Percentiles rank a stretch among this genome's conserved stretches.
Evolutionary conservation across 2,329 filamentous ascomycete genomes (phyloP).

Genomic region (Aspergillus jensenii): DNA sequence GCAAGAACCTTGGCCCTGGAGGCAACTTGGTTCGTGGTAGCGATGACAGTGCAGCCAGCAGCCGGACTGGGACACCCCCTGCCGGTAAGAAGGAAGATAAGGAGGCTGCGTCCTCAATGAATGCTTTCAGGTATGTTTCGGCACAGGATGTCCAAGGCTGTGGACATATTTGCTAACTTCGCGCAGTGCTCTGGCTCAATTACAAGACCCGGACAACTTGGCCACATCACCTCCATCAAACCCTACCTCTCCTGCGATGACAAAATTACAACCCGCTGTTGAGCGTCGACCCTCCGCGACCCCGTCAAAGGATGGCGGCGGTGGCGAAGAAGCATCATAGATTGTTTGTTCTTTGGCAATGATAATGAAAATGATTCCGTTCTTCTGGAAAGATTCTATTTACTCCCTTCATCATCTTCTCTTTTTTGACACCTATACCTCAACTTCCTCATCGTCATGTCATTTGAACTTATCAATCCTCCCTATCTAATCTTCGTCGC

Average conservation of each 20-base stretch:
- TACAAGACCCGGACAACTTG: constrained; percentile 48
- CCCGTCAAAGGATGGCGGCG: constrained; percentile 40
- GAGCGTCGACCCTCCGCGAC: constrained; percentile 46
- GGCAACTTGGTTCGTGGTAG: constrained; percentile 69
- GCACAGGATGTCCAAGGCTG: background rate
- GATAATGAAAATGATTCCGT: constrained; percentile 38
- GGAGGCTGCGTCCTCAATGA: constrained; percentile 68
- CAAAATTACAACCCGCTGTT: constrained; percentile 47
- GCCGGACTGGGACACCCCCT: constrained; percentile 84
- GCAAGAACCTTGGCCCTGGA: constrained; percentile 69
- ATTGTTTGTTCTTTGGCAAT: constrained; percentile 36
- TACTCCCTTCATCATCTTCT: constrained; percentile 5
- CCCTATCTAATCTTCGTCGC: constrained; percentile 22
- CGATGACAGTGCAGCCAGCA: constrained; percentile 85
- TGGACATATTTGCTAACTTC: constrained; percentile 12
- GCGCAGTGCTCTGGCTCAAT: constrained; percentile 46
- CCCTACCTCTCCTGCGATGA: constrained; percentile 47
- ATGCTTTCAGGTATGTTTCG: constrained; percentile 83
- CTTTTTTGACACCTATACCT: constrained; percentile 17
- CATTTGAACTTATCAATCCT: constrained; percentile 20
- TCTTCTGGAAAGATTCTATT: constrained; percentile 37
- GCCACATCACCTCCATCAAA: constrained; percentile 50
- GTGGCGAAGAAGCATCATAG: constrained; percentile 39
- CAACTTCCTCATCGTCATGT: constrained; percentile 11
- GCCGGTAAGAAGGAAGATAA: constrained; percentile 62